phyloP scores from a whole-genome alignment of 169 alveolate species.

The Fabrea salina region DNA sequence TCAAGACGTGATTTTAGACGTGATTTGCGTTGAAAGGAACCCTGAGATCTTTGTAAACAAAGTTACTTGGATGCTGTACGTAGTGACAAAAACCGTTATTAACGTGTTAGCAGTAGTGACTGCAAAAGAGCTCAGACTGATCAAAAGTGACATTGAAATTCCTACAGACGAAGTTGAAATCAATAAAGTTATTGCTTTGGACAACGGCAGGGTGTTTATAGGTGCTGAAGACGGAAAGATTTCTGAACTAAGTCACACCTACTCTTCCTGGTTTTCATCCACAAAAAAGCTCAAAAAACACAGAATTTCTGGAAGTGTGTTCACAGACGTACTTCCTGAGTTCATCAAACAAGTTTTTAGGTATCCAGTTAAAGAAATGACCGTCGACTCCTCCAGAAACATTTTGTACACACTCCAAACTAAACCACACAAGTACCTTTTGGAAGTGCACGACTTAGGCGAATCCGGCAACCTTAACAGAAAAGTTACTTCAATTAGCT shows the following conservation, averaged over 20 bases:
- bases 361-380: background rate
- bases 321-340: background rate
- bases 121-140: background rate
- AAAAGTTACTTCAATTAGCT: background rate
- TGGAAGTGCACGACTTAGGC: conserved; percentile 27
- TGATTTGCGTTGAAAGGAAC: background rate
- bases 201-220: conserved; percentile 14
- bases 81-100: background rate
- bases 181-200: background rate
- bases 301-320: background rate
- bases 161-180: conserved; percentile 13
- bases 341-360: background rate
- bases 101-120: background rate
- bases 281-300: background rate
- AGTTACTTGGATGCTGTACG: background rate
- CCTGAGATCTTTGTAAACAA: conserved; percentile 5
- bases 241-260: conserved; percentile 1
- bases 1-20: background rate
- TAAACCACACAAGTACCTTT: background rate
- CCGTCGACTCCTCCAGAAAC: conserved; percentile 12
- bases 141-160: background rate
- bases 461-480: background rate
- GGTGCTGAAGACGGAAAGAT: conserved; percentile 24
- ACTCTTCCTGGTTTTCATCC: conserved; percentile 12
- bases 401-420: background rate